phyloP scores from a whole-genome alignment of 306 rosid genomes.

The Vigna reflexopilosa region DNA sequence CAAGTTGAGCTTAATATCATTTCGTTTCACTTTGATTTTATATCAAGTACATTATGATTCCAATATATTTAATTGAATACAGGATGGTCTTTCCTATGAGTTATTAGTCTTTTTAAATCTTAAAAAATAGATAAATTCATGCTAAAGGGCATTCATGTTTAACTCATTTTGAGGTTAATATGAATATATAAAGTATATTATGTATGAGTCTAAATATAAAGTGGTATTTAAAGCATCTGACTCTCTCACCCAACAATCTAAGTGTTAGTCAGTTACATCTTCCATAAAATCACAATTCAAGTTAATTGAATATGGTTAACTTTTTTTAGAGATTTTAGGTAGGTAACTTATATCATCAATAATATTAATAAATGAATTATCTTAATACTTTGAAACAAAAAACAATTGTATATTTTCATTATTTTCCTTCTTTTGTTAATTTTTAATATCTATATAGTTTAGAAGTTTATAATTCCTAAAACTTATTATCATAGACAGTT shows the following conservation, averaged over 20 bases:
- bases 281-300: neutral
- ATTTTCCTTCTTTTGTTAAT: neutral
- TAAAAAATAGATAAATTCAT: neutral
- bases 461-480: neutral
- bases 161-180: neutral
- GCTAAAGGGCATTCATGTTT: neutral
- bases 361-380: neutral
- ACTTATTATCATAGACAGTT: neutral
- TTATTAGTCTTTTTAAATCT: no score
- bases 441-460: neutral
- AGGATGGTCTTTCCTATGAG: no score
- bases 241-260: no score
- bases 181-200: no score
- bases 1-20: no score
- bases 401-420: neutral
- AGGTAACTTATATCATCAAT: neutral
- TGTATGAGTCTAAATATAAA: no score
- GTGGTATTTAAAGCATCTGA: no score
- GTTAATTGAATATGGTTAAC: neutral
- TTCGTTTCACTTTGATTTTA: no score
- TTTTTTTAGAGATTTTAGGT: neutral
- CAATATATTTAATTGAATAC: no score
- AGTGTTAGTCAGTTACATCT: no score
- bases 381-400: neutral
- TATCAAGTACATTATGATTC: neutral